A percentile compares a stretch with the other conserved stretches of the same genome.
These are phyloP conservation scores for Dacryopinax spathularia DNA, from an alignment of 768 basidiomycete genomes.

Conservation along the genomic window DNA sequence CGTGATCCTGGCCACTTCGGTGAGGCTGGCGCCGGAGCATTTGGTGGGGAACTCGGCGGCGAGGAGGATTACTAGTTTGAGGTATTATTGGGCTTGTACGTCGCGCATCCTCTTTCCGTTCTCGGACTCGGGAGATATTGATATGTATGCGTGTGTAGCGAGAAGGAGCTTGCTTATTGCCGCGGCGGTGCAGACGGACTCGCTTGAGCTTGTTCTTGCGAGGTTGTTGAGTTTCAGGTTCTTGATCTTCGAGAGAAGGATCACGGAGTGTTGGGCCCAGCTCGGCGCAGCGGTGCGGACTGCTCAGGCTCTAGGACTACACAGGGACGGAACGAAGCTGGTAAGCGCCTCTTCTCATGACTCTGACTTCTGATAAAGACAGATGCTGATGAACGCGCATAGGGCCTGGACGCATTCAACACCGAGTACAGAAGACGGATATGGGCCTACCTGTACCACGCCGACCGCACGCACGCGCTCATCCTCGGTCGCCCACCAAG, in stretches of 20 bases:
- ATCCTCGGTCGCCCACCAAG: conserved; percentile 69
- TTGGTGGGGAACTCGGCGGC: conserved; percentile 67
- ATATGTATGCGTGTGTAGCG: conserved; percentile 33
- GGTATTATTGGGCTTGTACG: conserved; percentile 94
- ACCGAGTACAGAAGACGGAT: conserved; percentile 82
- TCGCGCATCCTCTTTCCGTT: conserved; percentile 14
- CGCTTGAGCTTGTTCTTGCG: conserved; percentile 79
- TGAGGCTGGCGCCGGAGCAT: conserved; percentile 69
- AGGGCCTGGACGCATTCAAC: conserved; percentile 60
- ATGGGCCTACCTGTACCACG: conserved; percentile 73
- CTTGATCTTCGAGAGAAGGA: conserved; percentile 58
- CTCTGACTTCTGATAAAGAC: not conserved
- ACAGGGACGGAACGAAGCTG: conserved; percentile 74
- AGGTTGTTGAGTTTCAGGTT: conserved; percentile 72
- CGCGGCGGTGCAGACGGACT: conserved; percentile 86
- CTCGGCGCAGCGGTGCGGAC: conserved; percentile 85
- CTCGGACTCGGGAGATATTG: conserved; percentile 2
- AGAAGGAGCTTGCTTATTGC: conserved; percentile 78
- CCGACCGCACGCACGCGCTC: conserved; percentile 81
- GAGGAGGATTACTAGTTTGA: conserved; percentile 62
- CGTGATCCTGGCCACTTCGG: conserved; percentile 78
- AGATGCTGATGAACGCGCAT: not conserved
- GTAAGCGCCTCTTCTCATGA: conserved; percentile 34
- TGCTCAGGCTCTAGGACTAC: conserved; percentile 83
- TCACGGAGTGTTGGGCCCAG: conserved; percentile 94